phyloP scores from a whole-genome alignment of 2,329 filamentous ascomycete species.

The Aspergillus candidus region DNA sequence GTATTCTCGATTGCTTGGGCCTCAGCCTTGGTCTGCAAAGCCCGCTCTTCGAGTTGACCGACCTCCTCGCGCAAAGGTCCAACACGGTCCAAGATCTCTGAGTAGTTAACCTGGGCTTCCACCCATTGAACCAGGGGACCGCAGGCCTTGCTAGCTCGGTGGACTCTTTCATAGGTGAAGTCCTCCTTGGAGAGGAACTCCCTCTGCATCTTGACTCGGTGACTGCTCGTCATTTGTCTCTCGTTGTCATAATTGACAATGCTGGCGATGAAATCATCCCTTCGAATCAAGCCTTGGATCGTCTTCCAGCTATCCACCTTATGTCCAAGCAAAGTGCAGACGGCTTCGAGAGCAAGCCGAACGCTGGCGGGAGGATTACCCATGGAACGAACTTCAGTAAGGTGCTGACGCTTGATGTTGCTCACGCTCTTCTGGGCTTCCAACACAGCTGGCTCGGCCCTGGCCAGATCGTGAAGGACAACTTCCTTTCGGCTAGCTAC shows the following conservation, averaged over 20 bases:
- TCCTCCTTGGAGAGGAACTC: constrained; percentile 90
- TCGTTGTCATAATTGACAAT: constrained; percentile 98
- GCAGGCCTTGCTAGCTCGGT: constrained; percentile 92
- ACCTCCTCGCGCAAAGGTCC: constrained; percentile 91
- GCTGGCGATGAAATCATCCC: constrained; percentile 94
- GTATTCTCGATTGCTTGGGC: constrained; percentile 87
- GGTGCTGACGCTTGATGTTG: constrained; percentile 95
- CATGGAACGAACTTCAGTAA: constrained; percentile 98
- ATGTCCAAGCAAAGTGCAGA: constrained; percentile 89
- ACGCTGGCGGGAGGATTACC: constrained; percentile 85
- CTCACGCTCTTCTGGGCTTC: constrained; percentile 94
- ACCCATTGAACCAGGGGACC: constrained; percentile 97
- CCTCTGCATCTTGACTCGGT: constrained; percentile 82
- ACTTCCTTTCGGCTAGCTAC: constrained; percentile 77
- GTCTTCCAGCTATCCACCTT: constrained; percentile 86
- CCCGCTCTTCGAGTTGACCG: constrained; percentile 74
- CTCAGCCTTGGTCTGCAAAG: constrained; percentile 86
- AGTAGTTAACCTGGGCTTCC: constrained; percentile 91
- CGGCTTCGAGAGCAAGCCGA: constrained; percentile 86
- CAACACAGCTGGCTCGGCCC: constrained; percentile 84
- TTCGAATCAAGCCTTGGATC: constrained; percentile 79
- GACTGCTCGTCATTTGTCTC: constrained; percentile 77
- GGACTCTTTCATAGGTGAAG: constrained; percentile 94
- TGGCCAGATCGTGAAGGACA: constrained; percentile 79
- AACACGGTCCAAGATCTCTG: constrained; percentile 91